These are phyloP conservation scores for Chenopodium suecicum DNA, from an alignment of 148 eudicot species.

Conservation along the genomic window DNA sequence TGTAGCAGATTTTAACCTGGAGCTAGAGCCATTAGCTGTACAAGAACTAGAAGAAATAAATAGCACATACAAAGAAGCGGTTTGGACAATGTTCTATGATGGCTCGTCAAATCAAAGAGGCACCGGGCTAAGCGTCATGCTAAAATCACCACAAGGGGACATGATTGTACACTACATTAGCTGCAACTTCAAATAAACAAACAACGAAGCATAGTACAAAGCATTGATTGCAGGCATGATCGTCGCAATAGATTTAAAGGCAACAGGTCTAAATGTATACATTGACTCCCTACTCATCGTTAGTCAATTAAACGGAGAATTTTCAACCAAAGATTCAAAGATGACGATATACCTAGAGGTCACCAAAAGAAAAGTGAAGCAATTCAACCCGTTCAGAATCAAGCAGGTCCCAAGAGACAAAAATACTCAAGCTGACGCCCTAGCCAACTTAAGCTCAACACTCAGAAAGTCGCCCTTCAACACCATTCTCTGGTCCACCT, in stretches of 20 bases:
- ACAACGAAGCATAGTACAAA: conserved; percentile 1
- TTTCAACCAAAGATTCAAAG: not conserved
- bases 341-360: not conserved
- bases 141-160: no score
- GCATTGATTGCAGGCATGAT: not conserved
- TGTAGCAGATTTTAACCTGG: no score
- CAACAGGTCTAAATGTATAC: not conserved
- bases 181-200: not conserved
- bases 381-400: not conserved
- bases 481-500: not conserved
- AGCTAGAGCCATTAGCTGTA: no score
- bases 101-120: no score
- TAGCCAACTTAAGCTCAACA: not conserved
- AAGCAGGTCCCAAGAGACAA: not conserved
- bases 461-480: not conserved
- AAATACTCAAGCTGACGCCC: not conserved
- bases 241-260: not conserved
- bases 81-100: no score
- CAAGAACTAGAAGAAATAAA: no score
- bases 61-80: no score
- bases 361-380: not conserved
- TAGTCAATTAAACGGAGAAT: not conserved
- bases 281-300: not conserved
- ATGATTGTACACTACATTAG: no score
- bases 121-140: no score